Evolutionary conservation across 805 yeast species (phyloP).

Genomic region (Sugiyamaella lignohabitans): DNA sequence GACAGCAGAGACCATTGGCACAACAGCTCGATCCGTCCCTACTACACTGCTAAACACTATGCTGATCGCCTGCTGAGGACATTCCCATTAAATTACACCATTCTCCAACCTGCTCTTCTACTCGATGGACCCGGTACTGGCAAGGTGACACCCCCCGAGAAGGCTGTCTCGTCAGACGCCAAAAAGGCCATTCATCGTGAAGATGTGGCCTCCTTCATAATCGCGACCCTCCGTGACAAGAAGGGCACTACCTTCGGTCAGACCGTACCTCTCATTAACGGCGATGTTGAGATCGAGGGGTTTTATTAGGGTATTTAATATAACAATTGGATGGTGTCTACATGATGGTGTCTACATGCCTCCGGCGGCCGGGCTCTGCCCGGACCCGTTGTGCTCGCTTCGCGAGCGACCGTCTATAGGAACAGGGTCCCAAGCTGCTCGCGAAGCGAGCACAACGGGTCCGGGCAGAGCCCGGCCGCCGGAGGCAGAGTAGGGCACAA

Average conservation of each 20-base stretch:
- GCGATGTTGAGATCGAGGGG: slow-evolving; percentile 32
- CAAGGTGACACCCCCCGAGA: slow-evolving; percentile 33
- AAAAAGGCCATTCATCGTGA: slow-evolving; percentile 36
- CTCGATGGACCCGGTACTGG: slow-evolving; percentile 40
- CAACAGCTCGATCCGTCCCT: slow-evolving; percentile 37
- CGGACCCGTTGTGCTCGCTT: neutral
- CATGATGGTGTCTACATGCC: neutral
- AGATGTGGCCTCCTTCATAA: slow-evolving; percentile 49
- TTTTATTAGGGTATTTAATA: slow-evolving; percentile 1
- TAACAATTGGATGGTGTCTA: neutral
- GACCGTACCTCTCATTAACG: slow-evolving; percentile 41
- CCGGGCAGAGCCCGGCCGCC: slow-evolving; percentile 1
- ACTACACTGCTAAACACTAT: slow-evolving; percentile 55
- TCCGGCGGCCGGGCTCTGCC: slow-evolving; percentile 1
- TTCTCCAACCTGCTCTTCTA: slow-evolving; percentile 48
- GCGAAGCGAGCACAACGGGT: neutral
- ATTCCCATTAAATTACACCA: slow-evolving; percentile 45
- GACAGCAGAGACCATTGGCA: slow-evolving; percentile 44
- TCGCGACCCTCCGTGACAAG: slow-evolving; percentile 30
- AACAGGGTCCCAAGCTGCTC: too few relatives aligned
- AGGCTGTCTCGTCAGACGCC: slow-evolving; percentile 19
- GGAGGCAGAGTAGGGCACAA: neutral
- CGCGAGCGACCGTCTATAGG: too few relatives aligned
- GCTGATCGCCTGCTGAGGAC: slow-evolving; percentile 46
- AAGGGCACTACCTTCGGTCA: slow-evolving; percentile 36